Conservation (phyloP, 202 grass and related monocot genomes). For the Carex sylvatica region DNA sequence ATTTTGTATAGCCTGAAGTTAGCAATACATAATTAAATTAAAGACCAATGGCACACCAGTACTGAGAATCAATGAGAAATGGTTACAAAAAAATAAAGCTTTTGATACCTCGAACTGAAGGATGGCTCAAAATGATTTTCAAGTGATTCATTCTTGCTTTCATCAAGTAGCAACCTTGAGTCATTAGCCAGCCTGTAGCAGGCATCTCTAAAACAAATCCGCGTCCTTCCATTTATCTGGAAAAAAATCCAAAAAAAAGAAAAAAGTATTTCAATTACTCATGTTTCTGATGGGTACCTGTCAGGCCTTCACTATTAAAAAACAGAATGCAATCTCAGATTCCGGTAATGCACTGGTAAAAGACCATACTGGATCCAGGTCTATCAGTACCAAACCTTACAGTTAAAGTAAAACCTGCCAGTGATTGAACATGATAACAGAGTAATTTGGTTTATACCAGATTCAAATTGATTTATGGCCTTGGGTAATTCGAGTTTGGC, state of each 20-base stretch:
- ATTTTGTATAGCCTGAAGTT: slow-evolving; percentile 27
- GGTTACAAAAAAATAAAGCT: background rate
- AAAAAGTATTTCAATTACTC: background rate
- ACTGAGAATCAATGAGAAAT: background rate
- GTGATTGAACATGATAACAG: background rate
- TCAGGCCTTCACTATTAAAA: background rate
- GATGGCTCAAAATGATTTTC: background rate
- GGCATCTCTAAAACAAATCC: slow-evolving; percentile 70
- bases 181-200: slow-evolving; percentile 68
- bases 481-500: background rate
- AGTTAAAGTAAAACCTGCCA: background rate
- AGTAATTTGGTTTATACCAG: background rate
- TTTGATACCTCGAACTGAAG: slow-evolving; percentile 4
- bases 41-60: background rate
- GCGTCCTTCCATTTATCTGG: slow-evolving; percentile 55
- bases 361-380: background rate
- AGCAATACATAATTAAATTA: background rate
- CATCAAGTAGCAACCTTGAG: too few species aligned
- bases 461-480: background rate
- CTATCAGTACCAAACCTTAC: background rate
- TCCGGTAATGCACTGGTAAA: background rate
- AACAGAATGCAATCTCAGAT: background rate
- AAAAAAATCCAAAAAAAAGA: background rate
- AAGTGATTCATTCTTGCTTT: too few species aligned
- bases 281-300: background rate